These are phyloP conservation scores for Staphylotrichum tortipilum DNA, from an alignment of 495 filamentous ascomycete genomes.

Conservation along the genomic window DNA sequence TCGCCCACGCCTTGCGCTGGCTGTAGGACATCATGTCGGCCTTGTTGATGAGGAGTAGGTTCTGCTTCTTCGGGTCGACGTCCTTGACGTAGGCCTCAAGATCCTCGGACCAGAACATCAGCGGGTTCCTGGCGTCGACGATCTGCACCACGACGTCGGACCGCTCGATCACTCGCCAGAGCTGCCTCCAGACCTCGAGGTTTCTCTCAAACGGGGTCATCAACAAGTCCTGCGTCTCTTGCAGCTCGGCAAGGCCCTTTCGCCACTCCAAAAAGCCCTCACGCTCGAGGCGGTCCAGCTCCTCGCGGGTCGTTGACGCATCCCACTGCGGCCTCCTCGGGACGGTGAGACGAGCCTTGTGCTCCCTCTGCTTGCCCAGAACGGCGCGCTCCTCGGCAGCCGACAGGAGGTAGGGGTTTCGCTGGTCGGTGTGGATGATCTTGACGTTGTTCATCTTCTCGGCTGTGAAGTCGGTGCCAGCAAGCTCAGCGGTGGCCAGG, in stretches of 20 bases:
- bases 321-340: conserved; percentile 89
- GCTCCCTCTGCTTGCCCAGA: conserved; percentile 70
- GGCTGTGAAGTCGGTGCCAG: conserved; percentile 95
- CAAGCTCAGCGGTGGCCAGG: conserved; percentile 76
- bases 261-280: conserved; percentile 82
- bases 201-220: conserved; percentile 99
- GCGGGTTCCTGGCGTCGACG: conserved; percentile 91
- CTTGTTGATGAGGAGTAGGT: conserved; percentile 94
- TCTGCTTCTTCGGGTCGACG: conserved; percentile 78
- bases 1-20: conserved; percentile 79
- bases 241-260: conserved; percentile 80
- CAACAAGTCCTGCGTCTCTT: conserved; percentile 84
- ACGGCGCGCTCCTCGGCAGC: conserved; percentile 74
- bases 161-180: conserved; percentile 97
- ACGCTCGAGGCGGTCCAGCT: conserved; percentile 72
- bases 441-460: conserved; percentile 98
- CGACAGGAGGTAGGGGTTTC: conserved; percentile 88
- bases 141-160: conserved; percentile 97
- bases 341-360: conserved; percentile 71
- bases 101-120: conserved; percentile 91
- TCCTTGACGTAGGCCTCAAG: conserved; percentile 91
- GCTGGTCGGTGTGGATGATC: conserved; percentile 92
- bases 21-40: conserved; percentile 95
- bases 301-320: conserved; percentile 64
- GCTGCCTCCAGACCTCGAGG: conserved; percentile 93